Evolutionary conservation across 2,329 filamentous ascomycete species (phyloP), one percentile per base, ranked within the genome.

Genomic region (Leptodontidium sp.): DNA sequence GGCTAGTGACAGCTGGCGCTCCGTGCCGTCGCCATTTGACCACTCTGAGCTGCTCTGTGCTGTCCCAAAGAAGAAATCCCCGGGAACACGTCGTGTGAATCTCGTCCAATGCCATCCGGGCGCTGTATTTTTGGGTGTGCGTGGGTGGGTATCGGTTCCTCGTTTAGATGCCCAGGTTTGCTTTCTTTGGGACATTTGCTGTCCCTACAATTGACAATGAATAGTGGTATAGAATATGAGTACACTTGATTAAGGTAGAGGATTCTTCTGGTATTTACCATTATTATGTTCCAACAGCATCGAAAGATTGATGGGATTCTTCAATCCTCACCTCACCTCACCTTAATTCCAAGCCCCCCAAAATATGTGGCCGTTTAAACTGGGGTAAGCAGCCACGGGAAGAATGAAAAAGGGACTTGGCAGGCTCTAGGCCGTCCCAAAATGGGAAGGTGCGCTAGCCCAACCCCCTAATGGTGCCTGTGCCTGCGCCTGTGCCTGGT

Each of bases 391-490:
- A 55, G 52, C 49, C 49, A 52, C 24, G 52, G 52, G 17, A 55
- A 35, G 29, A 21, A 21, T 21, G 29, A 6, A 32, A 32, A 6
- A 4, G 3, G 2, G 17, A n/a, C 52, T 55, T 55, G 52, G 52
- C 52, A 35, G 7, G 4, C 43, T 4, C 38, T 40, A 12, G 11
- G 38, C 8, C 11, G 38, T 6, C 29, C 52, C 52, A 55, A 35
- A 55, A 32, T 1, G 52, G 52, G 26, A 55, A 55, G 52, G 52
- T 40, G 38, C 52, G 52, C 52, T 24, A 55, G 17, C 26, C 52
- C 52, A 55, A n/a, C 52, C 52, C 52, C 52, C 29, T 55, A 55
- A 55, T 8, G 15, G 52, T 55, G 52, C 26, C 15, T 55, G 38
- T 12, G 11, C 38, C 38, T 40, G 52, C 35, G 52, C 26, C 15